These are phyloP conservation scores for Talaromyces wortmannii DNA, from an alignment of 495 filamentous ascomycete genomes.

Conservation along the genomic window DNA sequence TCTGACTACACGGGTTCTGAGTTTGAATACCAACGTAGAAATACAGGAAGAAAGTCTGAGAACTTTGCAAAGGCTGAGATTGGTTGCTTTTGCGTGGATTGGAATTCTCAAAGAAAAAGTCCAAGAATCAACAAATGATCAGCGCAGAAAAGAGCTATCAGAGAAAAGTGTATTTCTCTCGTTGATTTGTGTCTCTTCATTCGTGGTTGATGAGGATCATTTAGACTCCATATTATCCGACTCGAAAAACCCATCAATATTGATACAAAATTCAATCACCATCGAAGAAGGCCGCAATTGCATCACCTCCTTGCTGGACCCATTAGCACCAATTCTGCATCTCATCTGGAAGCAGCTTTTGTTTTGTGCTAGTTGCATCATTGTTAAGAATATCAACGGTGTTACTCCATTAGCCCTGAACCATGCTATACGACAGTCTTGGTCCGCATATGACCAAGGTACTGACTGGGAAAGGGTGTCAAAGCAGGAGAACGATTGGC, in stretches of 20 bases:
- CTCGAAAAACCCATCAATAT: slow-evolving; percentile 19
- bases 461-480: slow-evolving; percentile 11
- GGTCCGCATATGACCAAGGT: slow-evolving; percentile 24
- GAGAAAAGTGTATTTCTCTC: slow-evolving; percentile 19
- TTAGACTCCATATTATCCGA: slow-evolving; percentile 10
- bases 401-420: slow-evolving; percentile 17
- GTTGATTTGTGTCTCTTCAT: slow-evolving; percentile 27
- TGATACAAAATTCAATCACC: no score
- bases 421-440: slow-evolving; percentile 24
- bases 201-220: slow-evolving; percentile 22
- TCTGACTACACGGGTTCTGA: slow-evolving; percentile 28
- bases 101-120: slow-evolving; percentile 3
- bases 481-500: no score
- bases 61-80: slow-evolving; percentile 4
- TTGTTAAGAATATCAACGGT: slow-evolving; percentile 5
- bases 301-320: no score
- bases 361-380: no score
- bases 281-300: no score
- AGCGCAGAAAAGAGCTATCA: slow-evolving; percentile 11
- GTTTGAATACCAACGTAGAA: slow-evolving; percentile 13
- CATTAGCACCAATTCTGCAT: slow-evolving; percentile 4
- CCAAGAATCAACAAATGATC: slow-evolving; percentile 6
- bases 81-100: slow-evolving; percentile 10
- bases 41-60: slow-evolving; percentile 5
- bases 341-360: slow-evolving; percentile 20